Evolutionary conservation across 2,329 filamentous ascomycete species (phyloP), one percentile per base, ranked within the genome.

Genomic region (Phoma herbarum): DNA sequence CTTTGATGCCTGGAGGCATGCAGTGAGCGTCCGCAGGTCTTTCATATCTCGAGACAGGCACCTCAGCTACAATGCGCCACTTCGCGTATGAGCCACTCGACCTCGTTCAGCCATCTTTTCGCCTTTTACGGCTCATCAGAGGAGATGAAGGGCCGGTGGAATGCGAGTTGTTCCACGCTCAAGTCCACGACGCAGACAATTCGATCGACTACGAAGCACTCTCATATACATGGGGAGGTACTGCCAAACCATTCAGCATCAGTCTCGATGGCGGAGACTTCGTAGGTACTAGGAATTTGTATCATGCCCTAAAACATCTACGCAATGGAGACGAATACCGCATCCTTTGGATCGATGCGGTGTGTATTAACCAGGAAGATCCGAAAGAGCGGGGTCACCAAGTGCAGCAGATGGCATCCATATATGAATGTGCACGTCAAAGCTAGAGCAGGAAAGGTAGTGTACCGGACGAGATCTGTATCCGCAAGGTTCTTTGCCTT

Each of bases 351-450:
- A 60, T 73, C 28, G 71, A 75, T 48, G 65, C 67, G 8, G 60
- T 71, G 6, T 71, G 70, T 18, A 70, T 75, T 31, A 52, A 74
- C 45, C 73, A 75, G 59, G 33, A 25, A 1, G 61, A 73, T 35
- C 16, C 46, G 0, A 48, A 47, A 46, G 69, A 74, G 57, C 57
- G 62, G 31, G 65, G 64, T 16, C 66, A 71, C 16, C 69, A 72
- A 37, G 45, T 69, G 71, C 41, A 53, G 29, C 65, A 72, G 16
- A 75, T 75, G 65, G 55, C 56, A 7, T 43, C 44, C 16, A 70
- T 75, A 22, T 75, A 73, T 48, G 37, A 28, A 12, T 25, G 60
- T 23, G 72, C 74, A 3, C 22, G 62, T 63, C 9, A 66, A 66
- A 39, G 67, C 69, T 11, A 44, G 49, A 35, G 39, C 39, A 25